Evolutionary conservation across 2,329 filamentous ascomycete species (phyloP).

Genomic region (Periconia macrospinosa): DNA sequence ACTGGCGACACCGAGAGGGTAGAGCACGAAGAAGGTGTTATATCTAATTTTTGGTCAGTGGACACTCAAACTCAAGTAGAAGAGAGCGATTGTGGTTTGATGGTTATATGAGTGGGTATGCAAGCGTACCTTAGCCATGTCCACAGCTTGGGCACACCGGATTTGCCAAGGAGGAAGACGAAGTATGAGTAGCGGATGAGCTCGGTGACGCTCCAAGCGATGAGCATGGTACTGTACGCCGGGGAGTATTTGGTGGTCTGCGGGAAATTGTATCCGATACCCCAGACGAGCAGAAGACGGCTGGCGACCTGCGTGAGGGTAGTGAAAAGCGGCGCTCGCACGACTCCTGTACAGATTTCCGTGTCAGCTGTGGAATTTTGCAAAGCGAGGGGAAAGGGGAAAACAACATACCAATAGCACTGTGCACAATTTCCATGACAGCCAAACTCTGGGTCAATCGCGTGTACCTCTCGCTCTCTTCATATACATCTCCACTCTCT

Average conservation of each 20-base stretch:
- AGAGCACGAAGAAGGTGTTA: conserved; percentile 90
- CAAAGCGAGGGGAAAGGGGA: not conserved
- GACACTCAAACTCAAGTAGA: not conserved
- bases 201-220: conserved; percentile 89
- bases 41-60: conserved; percentile 49
- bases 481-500: conserved; percentile 56
- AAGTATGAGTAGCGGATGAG: conserved; percentile 94
- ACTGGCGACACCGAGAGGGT: conserved; percentile 86
- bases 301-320: conserved; percentile 88
- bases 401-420: conserved; percentile 65
- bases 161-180: conserved; percentile 65
- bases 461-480: conserved; percentile 66
- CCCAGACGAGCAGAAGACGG: conserved; percentile 88
- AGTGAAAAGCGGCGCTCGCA: conserved; percentile 81
- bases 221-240: conserved; percentile 75
- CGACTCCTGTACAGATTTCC: conserved; percentile 62
- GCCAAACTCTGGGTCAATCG: conserved; percentile 85
- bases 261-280: conserved; percentile 75
- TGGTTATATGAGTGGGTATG: no score
- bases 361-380: not conserved
- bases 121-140: conserved; percentile 80
- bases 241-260: conserved; percentile 59
- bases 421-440: conserved; percentile 80
- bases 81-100: conserved; percentile 9
- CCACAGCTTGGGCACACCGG: conserved; percentile 65